These are phyloP conservation scores for Mangifera indica DNA, from an alignment of 345 rosid species.

Conservation along the genomic window DNA sequence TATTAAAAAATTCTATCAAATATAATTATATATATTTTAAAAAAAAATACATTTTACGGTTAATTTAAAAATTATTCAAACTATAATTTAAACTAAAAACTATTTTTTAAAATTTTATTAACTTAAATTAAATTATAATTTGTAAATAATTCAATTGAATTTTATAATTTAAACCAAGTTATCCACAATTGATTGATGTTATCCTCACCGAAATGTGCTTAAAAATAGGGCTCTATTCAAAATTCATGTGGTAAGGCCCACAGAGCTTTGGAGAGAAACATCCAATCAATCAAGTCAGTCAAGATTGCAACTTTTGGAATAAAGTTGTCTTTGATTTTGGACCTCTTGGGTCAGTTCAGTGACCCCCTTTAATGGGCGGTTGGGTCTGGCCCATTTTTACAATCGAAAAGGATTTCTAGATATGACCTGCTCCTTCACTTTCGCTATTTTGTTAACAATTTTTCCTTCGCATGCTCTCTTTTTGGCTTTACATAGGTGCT, in stretches of 20 bases:
- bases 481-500: conserved; percentile 12
- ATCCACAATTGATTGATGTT: too few species aligned
- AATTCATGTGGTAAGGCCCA: conserved; percentile 19
- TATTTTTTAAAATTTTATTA: too few species aligned
- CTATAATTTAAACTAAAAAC: too few species aligned
- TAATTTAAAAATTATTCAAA: too few species aligned
- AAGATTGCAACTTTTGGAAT: conserved; percentile 18
- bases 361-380: conserved; percentile 34
- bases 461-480: conserved; percentile 10
- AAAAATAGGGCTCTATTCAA: not conserved
- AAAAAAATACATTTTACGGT: too few species aligned
- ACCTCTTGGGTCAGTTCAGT: conserved; percentile 27
- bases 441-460: not conserved
- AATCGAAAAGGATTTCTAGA: conserved; percentile 7
- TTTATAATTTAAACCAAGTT: too few species aligned
- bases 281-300: conserved; percentile 17
- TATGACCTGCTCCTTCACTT: not conserved
- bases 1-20: too few species aligned
- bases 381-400: conserved; percentile 26
- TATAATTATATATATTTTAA: too few species aligned
- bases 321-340: conserved; percentile 32
- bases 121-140: too few species aligned
- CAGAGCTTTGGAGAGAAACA: conserved; percentile 14
- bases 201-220: not conserved
- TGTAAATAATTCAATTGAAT: too few species aligned